Conservation (phyloP, 164 flowering plant species). For the Euptelea pleiosperma region DNA sequence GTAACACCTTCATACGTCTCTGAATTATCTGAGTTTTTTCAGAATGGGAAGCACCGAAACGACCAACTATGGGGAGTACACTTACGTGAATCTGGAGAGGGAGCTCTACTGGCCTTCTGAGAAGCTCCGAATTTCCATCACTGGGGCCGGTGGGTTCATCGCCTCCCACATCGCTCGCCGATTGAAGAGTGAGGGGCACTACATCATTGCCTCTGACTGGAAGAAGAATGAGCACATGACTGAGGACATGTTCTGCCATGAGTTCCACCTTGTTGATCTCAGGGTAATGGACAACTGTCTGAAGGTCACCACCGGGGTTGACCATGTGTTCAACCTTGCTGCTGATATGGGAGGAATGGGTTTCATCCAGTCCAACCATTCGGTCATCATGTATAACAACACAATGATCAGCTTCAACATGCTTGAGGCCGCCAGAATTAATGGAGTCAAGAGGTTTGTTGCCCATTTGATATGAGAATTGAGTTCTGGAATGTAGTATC, state of each 20-base stretch:
- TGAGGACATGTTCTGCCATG: slow-evolving; percentile 96
- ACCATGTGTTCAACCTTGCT: slow-evolving; percentile 96
- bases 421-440: slow-evolving; percentile 92
- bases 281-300: slow-evolving; percentile 97
- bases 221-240: slow-evolving; percentile 99
- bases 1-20: neutral
- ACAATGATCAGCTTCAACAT: slow-evolving; percentile 99
- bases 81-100: slow-evolving; percentile 80
- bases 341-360: slow-evolving; percentile 99
- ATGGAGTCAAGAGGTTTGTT: slow-evolving; percentile 84
- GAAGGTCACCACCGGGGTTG: slow-evolving; percentile 78
- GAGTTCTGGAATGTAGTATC: too few relatives aligned
- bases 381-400: slow-evolving; percentile 96
- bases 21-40: slow-evolving; percentile 13
- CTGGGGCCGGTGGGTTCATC: slow-evolving; percentile 98
- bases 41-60: slow-evolving; percentile 77
- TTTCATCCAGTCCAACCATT: slow-evolving; percentile 97
- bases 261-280: slow-evolving; percentile 92
- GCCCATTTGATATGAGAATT: too few relatives aligned
- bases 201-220: slow-evolving; percentile 98
- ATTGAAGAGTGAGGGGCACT: slow-evolving; percentile 92
- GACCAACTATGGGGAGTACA: slow-evolving; percentile 65
- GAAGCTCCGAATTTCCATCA: slow-evolving; percentile 82
- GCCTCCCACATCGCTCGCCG: slow-evolving; percentile 97
- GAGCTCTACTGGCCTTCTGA: slow-evolving; percentile 93